Evolutionary conservation across 768 basidiomycete species (phyloP).

Genomic region (Suillus fuscotomentosus): DNA sequence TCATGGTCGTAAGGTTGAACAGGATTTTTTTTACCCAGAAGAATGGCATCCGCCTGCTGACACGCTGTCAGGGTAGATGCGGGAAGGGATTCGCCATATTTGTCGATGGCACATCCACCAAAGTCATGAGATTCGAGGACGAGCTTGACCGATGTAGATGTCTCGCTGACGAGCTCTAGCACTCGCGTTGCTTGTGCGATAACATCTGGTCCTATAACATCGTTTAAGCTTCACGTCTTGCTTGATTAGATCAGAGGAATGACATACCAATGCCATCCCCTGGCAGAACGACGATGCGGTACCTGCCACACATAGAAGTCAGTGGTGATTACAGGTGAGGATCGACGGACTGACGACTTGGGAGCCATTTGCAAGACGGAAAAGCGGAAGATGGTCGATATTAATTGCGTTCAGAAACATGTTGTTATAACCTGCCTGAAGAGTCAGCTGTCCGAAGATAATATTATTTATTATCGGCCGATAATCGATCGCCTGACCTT

Average conservation of each 20-base stretch:
- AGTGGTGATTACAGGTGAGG: slow-evolving; percentile 11
- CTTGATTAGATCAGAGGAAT: not conserved
- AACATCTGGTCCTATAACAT: slow-evolving; percentile 79
- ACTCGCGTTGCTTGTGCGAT: slow-evolving; percentile 82
- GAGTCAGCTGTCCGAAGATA: not conserved
- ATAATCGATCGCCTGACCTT: not conserved
- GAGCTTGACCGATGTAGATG: slow-evolving; percentile 65
- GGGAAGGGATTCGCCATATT: slow-evolving; percentile 81
- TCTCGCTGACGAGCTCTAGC: slow-evolving; percentile 66
- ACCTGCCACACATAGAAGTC: slow-evolving; percentile 43
- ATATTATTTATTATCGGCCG: slow-evolving; percentile 5
- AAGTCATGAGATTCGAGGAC: slow-evolving; percentile 75
- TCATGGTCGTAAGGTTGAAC: not conserved
- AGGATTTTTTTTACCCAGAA: slow-evolving; percentile 69
- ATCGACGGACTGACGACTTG: slow-evolving; percentile 38
- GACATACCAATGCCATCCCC: slow-evolving; percentile 93
- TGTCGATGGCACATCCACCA: slow-evolving; percentile 93
- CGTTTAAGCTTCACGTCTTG: not conserved
- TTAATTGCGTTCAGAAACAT: slow-evolving; percentile 1
- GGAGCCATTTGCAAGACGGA: slow-evolving; percentile 33
- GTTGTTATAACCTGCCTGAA: not conserved
- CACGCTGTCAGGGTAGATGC: slow-evolving; percentile 84
- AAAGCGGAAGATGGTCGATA: not conserved
- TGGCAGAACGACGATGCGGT: slow-evolving; percentile 85
- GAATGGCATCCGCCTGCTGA: slow-evolving; percentile 89